These are phyloP conservation scores for Brasilioporus rufonigricans DNA, from an alignment of 768 basidiomycete genomes.

Conservation along the genomic window DNA sequence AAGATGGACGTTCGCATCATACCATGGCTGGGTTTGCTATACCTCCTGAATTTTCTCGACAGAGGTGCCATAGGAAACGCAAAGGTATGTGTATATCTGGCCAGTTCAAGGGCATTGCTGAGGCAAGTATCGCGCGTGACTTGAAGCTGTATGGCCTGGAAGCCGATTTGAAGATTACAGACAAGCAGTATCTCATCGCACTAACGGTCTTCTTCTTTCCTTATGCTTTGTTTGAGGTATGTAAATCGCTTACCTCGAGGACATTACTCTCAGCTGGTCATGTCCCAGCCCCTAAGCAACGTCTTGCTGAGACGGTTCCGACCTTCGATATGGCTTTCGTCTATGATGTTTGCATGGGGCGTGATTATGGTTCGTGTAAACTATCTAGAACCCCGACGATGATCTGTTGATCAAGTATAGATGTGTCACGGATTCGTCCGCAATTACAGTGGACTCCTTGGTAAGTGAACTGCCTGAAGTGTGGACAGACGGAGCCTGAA, in stretches of 20 bases:
- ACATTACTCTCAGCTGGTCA: background rate
- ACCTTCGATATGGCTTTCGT: slow-evolving; percentile 64
- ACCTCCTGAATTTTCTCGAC: slow-evolving; percentile 72
- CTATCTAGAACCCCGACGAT: background rate
- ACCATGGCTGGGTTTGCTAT: slow-evolving; percentile 74
- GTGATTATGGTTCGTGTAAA: slow-evolving; percentile 37
- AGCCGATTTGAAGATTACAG: slow-evolving; percentile 53
- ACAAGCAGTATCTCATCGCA: slow-evolving; percentile 65
- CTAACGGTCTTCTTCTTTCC: slow-evolving; percentile 77
- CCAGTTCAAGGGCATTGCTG: background rate
- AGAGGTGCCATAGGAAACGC: slow-evolving; percentile 69
- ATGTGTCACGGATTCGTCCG: too few relatives aligned
- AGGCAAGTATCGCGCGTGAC: background rate
- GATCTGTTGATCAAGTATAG: background rate
- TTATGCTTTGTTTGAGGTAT: slow-evolving; percentile 67
- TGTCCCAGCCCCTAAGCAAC: slow-evolving; percentile 56
- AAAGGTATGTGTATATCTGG: slow-evolving; percentile 41
- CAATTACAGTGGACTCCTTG: too few relatives aligned
- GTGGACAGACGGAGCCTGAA: background rate
- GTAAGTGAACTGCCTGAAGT: background rate
- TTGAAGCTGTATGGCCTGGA: slow-evolving; percentile 58
- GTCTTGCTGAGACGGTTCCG: slow-evolving; percentile 54
- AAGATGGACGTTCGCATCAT: slow-evolving; percentile 67
- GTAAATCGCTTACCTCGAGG: slow-evolving; percentile 5
- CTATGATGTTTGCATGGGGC: slow-evolving; percentile 42